Base-by-base conservation (phyloP, 805 yeast species). In the Candida michaelii region DNA sequence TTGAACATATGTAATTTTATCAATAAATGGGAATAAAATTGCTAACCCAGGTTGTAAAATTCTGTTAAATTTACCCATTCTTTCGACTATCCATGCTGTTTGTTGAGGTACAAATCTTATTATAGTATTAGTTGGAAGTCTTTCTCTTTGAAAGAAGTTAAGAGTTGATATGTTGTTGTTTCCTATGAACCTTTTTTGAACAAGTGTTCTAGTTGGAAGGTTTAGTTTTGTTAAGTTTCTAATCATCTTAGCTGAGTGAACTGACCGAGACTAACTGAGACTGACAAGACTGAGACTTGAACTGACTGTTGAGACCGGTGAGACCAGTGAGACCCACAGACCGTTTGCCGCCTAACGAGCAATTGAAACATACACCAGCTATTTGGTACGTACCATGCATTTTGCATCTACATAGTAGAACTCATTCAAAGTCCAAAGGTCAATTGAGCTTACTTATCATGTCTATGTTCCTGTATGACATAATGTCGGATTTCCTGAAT, bases 31-130 rank as follows among this genome's bases (percentile, higher is more conserved):
- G 8, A 85, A 46, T 51, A 87, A 64, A 21, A 87, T 60, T 1
- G 93, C 89, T 27, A 86, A 66, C 11, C 96, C 96, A 0, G 95
- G 95, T 30, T 79, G 74, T 46, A 88, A 71, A 29, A 69, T 64
- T 12, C 74, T 64, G 59, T 81, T 75, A 69, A 85, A 87, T 58
- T 83, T 84, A 24, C 96, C 96, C 96, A 87, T 87, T 48, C 96
- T 71, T 62, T 87, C 96, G 14, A 87, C 95, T 14, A 87, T 79
- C 89, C 93, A 87, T 2, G 95, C 95, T 15, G 87, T 83, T 62
- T 87, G 95, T 60, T 88, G 95, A 1, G 96, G 96, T 12, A 87
- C 95, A 59, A 87, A 87, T 52, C 86, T 71, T 30, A 85, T 62
- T 4, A 85, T 62, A 2, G 93, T 85, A 62, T 85, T 85, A 13